A percentile compares a stretch with the other conserved stretches of the same genome.
Evolutionary conservation across 2,329 filamentous ascomycete species (phyloP).

Genomic region (Fusarium sulawesiense): DNA sequence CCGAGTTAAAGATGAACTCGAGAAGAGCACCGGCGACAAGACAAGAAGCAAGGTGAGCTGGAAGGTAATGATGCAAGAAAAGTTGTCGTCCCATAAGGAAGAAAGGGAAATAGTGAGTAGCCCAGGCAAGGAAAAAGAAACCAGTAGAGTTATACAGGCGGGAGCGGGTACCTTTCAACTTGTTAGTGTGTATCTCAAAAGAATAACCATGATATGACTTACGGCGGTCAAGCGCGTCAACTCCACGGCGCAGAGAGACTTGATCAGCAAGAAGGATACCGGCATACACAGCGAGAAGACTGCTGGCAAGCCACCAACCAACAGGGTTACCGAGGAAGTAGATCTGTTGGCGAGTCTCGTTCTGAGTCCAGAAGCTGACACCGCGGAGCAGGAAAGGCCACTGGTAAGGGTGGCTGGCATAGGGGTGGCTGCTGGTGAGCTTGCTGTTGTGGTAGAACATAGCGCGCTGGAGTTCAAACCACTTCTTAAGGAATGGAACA

Average conservation of each 20-base stretch:
- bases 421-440: slow-evolving; percentile 95
- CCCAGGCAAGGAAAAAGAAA: slow-evolving; percentile 99
- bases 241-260: slow-evolving; percentile 88
- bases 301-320: slow-evolving; percentile 97
- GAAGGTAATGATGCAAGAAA: slow-evolving; percentile 97
- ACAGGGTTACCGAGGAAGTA: slow-evolving; percentile 98
- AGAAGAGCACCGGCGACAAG: slow-evolving; percentile 91
- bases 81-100: slow-evolving; percentile 98
- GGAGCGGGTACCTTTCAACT: slow-evolving; percentile 78
- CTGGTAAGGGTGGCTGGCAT: slow-evolving; percentile 92
- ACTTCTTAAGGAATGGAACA: slow-evolving; percentile 91
- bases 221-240: slow-evolving; percentile 94
- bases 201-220: slow-evolving; percentile 59
- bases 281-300: slow-evolving; percentile 90
- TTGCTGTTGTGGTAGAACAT: slow-evolving; percentile 99
- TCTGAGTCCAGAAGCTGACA: slow-evolving; percentile 99
- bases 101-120: slow-evolving; percentile 96
- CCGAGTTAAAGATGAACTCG: slow-evolving; percentile 95
- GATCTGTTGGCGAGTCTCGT: slow-evolving; percentile 93
- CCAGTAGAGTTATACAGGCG: slow-evolving; percentile 98
- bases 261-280: slow-evolving; percentile 95
- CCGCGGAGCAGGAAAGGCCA: slow-evolving; percentile 98
- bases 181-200: slow-evolving; percentile 46
- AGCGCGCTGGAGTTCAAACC: slow-evolving; percentile 93
- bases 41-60: slow-evolving; percentile 89